phyloP scores from a whole-genome alignment of 805 yeast species.

The Candida palmyrensis region DNA sequence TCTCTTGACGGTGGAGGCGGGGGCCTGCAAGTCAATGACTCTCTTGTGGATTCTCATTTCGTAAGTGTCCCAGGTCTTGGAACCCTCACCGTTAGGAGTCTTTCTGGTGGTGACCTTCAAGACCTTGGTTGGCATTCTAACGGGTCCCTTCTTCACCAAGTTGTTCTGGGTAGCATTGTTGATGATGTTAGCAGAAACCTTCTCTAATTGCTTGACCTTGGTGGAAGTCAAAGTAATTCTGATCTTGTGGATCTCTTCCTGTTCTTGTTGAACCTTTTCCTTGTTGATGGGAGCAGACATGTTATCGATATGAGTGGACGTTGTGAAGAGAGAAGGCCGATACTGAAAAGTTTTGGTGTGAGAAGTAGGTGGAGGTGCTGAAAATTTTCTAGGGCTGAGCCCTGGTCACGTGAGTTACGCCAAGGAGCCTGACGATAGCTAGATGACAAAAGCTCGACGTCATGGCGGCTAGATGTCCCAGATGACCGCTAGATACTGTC shows the following conservation, averaged over 20 bases:
- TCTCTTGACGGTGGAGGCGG: constrained; percentile 87
- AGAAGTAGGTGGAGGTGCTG: not conserved
- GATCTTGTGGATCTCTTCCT: constrained; percentile 88
- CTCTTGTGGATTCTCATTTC: constrained; percentile 99
- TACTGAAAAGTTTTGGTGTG: constrained; percentile 10
- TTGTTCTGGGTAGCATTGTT: constrained; percentile 78
- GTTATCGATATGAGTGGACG: constrained; percentile 30
- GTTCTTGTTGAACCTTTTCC: constrained; percentile 84
- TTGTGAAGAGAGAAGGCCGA: constrained; percentile 23
- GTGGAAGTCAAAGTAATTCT: constrained; percentile 98
- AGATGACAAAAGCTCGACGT: too few species aligned
- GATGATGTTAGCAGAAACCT: constrained; percentile 88
- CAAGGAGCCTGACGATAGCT: too few species aligned
- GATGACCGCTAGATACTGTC: too few species aligned
- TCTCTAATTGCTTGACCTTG: constrained; percentile 97
- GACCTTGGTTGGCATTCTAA: constrained; percentile 99
- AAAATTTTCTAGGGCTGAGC: constrained; percentile 1
- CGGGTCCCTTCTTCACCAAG: constrained; percentile 96
- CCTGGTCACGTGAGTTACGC: not conserved
- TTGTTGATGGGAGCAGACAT: constrained; percentile 79
- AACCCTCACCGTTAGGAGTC: constrained; percentile 99
- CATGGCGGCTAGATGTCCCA: too few species aligned
- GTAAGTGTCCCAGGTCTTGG: constrained; percentile 99
- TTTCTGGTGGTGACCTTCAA: constrained; percentile 98
- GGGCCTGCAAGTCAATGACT: constrained; percentile 96